Conservation (phyloP, 805 yeast genomes). For the Cyberlindnera xylosilytica region DNA sequence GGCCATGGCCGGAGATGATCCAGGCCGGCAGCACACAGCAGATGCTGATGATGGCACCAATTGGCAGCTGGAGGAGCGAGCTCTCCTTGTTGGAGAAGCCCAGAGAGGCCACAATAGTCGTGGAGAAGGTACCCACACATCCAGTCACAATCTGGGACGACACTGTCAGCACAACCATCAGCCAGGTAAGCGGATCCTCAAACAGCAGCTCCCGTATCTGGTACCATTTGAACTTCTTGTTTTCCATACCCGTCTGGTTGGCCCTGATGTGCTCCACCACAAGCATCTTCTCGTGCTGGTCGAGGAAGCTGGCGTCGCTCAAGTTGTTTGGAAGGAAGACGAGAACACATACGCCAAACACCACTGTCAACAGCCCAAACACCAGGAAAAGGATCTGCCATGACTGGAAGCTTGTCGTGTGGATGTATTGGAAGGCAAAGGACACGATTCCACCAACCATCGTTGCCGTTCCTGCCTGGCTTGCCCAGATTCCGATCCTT, state of each 20-base stretch:
- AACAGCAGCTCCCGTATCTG: conserved; percentile 42
- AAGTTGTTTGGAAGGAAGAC: conserved; percentile 49
- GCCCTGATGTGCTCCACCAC: conserved; percentile 39
- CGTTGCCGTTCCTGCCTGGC: conserved; percentile 49
- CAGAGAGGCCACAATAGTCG: conserved; percentile 17
- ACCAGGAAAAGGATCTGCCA: conserved; percentile 60
- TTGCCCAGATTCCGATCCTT: conserved; percentile 51
- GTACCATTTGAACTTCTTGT: conserved; percentile 36
- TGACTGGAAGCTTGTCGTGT: conserved; percentile 36
- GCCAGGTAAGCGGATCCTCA: conserved; percentile 43
- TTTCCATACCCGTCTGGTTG: conserved; percentile 47
- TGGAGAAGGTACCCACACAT: conserved; percentile 30
- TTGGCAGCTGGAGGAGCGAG: conserved; percentile 50
- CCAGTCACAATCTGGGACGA: conserved; percentile 46
- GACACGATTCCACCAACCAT: conserved; percentile 43
- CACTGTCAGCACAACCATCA: conserved; percentile 39
- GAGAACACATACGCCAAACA: conserved; percentile 42
- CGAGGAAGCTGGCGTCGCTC: conserved; percentile 31
- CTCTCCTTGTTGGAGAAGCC: conserved; percentile 30
- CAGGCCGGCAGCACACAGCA: conserved; percentile 38
- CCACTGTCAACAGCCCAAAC: conserved; percentile 48
- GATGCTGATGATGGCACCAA: conserved; percentile 45
- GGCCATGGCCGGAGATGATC: conserved; percentile 33
- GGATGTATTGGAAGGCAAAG: conserved; percentile 51
- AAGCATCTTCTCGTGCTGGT: conserved; percentile 34